These are phyloP conservation scores for Lepidium campestre DNA, from an alignment of 441 rosid species.

Conservation along the genomic window DNA sequence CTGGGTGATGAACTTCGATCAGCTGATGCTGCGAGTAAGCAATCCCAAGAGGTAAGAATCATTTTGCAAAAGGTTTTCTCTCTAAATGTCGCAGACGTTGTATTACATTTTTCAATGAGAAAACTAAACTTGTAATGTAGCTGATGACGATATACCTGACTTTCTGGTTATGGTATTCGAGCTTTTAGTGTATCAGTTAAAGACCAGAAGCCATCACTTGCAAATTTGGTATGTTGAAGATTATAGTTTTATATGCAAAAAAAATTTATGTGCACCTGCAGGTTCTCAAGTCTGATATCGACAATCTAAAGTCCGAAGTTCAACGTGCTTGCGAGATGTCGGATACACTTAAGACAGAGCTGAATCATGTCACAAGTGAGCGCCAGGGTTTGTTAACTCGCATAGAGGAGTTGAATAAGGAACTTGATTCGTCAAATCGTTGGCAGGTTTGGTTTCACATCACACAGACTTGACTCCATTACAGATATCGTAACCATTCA, in stretches of 20 bases:
- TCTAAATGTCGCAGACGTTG: constrained; percentile 7
- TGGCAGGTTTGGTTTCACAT: constrained; percentile 35
- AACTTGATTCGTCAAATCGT: constrained; percentile 20
- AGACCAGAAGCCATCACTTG: not conserved
- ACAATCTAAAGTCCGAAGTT: constrained; percentile 36
- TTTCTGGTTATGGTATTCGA: not conserved
- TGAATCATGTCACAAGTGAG: constrained; percentile 35
- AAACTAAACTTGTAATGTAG: not conserved
- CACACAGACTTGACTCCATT: not conserved
- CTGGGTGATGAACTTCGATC: constrained; percentile 37
- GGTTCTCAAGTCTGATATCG: constrained; percentile 35
- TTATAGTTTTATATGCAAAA: not conserved
- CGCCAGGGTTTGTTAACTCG: constrained; percentile 37
- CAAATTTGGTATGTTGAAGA: not conserved
- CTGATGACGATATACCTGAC: not conserved
- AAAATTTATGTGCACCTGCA: constrained; percentile 17
- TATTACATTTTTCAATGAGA: not conserved
- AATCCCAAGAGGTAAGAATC: constrained; percentile 46
- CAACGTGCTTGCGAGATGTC: constrained; percentile 30
- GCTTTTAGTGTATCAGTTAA: not conserved
- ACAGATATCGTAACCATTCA: not conserved
- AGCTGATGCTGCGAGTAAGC: constrained; percentile 34
- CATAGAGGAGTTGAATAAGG: constrained; percentile 26
- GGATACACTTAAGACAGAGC: constrained; percentile 33
- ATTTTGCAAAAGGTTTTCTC: constrained; percentile 5